phyloP scores from a whole-genome alignment of 768 basidiomycete species.

The Lactifluus pinguis region DNA sequence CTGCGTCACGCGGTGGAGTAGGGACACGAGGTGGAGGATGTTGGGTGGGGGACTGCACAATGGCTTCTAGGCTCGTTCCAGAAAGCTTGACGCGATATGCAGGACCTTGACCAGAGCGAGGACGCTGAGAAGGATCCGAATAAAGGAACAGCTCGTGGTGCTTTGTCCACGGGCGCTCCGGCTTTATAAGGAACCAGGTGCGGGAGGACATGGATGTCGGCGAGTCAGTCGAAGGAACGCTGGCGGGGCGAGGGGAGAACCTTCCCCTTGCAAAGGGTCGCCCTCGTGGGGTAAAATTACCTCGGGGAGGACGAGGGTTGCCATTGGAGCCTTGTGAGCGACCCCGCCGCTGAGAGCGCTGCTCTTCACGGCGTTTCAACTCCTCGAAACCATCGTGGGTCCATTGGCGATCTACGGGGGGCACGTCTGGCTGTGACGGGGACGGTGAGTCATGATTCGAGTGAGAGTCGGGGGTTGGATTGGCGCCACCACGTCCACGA shows the following conservation, averaged over 20 bases:
- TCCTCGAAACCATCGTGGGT: constrained; percentile 86
- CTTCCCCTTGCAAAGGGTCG: constrained; percentile 37
- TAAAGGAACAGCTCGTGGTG: constrained; percentile 70
- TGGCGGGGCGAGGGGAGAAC: constrained; percentile 17
- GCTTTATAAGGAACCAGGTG: constrained; percentile 64
- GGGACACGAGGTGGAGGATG: constrained; percentile 4
- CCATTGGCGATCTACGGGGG: constrained; percentile 66
- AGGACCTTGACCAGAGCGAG: constrained; percentile 46
- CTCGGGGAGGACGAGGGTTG: constrained; percentile 38
- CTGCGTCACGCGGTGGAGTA: not conserved
- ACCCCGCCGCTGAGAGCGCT: constrained; percentile 32
- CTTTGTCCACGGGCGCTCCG: constrained; percentile 77
- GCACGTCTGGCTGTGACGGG: constrained; percentile 29
- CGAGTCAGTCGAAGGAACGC: constrained; percentile 23
- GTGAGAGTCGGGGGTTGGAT: constrained; percentile 15
- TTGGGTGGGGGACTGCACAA: constrained; percentile 35
- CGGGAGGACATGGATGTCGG: constrained; percentile 31
- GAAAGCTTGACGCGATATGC: constrained; percentile 58
- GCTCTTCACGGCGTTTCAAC: constrained; percentile 68
- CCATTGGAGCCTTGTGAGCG: constrained; percentile 39
- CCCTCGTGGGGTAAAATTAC: constrained; percentile 30
- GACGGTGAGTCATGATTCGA: constrained; percentile 21
- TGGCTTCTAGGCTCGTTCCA: constrained; percentile 30
- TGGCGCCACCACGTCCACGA: constrained; percentile 5
- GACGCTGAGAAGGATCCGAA: constrained; percentile 49